Percentiles rank a stretch among this genome's conserved stretches.
These are phyloP conservation scores for Pseudogymnoascus sp. DNA, from an alignment of 2,329 filamentous ascomycete species.

Conservation along the genomic window DNA sequence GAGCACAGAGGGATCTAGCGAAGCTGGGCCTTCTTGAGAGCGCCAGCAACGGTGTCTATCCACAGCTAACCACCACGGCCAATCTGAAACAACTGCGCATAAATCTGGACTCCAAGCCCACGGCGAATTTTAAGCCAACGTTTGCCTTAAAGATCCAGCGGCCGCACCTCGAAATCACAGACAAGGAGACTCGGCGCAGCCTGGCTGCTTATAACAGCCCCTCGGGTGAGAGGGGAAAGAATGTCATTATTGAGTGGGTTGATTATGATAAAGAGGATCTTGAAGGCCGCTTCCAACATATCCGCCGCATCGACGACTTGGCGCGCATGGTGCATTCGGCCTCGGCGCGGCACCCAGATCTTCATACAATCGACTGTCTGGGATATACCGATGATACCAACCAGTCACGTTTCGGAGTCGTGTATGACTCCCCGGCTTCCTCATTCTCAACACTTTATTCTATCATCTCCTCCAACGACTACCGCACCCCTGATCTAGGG, in stretches of 20 bases:
- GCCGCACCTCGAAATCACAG: conserved; percentile 24
- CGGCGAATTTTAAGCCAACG: conserved; percentile 34
- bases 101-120: conserved; percentile 36
- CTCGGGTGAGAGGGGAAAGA: conserved; percentile 19
- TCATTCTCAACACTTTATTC: conserved; percentile 33
- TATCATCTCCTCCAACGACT: conserved; percentile 32
- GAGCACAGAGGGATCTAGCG: conserved; percentile 33
- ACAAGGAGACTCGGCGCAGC: conserved; percentile 20
- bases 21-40: conserved; percentile 36
- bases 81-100: conserved; percentile 38
- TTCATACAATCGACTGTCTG: conserved; percentile 39
- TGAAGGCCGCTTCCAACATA: conserved; percentile 35
- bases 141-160: conserved; percentile 34
- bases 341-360: conserved; percentile 36
- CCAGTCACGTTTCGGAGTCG: conserved; percentile 35
- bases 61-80: conserved; percentile 34
- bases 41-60: conserved; percentile 35
- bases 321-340: conserved; percentile 40
- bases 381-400: conserved; percentile 37
- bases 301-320: conserved; percentile 38
- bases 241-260: conserved; percentile 38
- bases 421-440: conserved; percentile 32
- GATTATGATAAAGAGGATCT: conserved; percentile 33
- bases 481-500: conserved; percentile 38
- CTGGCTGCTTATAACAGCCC: conserved; percentile 30